Percentiles rank a stretch among this genome's conserved stretches.
Evolutionary conservation across 2,329 filamentous ascomycete species (phyloP).

Genomic region (Zymoseptoria ardabiliae): DNA sequence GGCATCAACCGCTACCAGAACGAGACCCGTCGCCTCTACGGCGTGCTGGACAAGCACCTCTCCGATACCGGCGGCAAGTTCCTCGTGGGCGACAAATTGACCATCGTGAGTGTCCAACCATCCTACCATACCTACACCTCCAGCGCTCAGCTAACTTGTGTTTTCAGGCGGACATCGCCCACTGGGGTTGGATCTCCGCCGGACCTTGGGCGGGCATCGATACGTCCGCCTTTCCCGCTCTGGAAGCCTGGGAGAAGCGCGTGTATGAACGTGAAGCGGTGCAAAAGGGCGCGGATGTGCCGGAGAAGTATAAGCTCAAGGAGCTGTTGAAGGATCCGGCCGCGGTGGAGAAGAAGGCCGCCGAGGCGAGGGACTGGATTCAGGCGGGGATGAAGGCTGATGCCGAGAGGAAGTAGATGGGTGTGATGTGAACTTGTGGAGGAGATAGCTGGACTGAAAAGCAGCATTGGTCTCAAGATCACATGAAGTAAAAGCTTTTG

Average conservation of each 20-base stretch:
- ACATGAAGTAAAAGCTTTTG: too few species aligned
- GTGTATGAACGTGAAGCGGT: slow-evolving; percentile 63
- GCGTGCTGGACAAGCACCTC: slow-evolving; percentile 67
- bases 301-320: slow-evolving; percentile 54
- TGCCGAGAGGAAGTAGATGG: slow-evolving; percentile 39
- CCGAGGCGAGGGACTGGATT: slow-evolving; percentile 53
- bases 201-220: slow-evolving; percentile 57
- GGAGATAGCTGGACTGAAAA: too few species aligned
- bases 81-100: slow-evolving; percentile 57
- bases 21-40: slow-evolving; percentile 76
- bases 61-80: slow-evolving; percentile 43
- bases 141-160: neutral
- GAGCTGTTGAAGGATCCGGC: slow-evolving; percentile 52
- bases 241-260: slow-evolving; percentile 70
- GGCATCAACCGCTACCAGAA: slow-evolving; percentile 75
- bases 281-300: slow-evolving; percentile 66
- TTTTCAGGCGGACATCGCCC: slow-evolving; percentile 62
- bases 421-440: too few species aligned
- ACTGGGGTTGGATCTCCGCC: slow-evolving; percentile 68
- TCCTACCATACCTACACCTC: neutral
- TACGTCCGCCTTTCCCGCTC: slow-evolving; percentile 64
- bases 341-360: slow-evolving; percentile 49
- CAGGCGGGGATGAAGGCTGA: slow-evolving; percentile 63
- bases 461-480: too few species aligned
- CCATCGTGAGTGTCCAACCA: slow-evolving; percentile 35